A percentile compares a stretch with the other conserved stretches of the same genome.
phyloP scores from a whole-genome alignment of 2,329 filamentous ascomycete genomes.

The Grosmannia serpens region DNA sequence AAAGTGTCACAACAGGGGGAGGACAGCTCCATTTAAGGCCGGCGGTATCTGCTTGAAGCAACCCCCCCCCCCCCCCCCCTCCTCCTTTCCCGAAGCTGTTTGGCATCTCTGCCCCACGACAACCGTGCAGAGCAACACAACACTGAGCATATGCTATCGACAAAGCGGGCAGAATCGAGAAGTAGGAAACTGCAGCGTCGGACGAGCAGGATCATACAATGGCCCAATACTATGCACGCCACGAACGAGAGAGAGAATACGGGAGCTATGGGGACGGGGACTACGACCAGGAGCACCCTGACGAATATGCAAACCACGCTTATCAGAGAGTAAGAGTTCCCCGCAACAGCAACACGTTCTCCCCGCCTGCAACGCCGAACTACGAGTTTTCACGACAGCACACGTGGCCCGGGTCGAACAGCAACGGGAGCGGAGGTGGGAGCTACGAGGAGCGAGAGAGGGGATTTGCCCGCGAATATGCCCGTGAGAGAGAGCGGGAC shows the following conservation, averaged over 20 bases:
- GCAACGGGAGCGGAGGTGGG: conserved; percentile 2
- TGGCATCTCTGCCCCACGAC: too few species aligned
- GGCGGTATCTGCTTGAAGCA: not conserved
- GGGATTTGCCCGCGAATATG: not conserved
- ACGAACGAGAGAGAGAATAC: not conserved
- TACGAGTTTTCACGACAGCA: conserved; percentile 9
- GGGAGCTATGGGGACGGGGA: not conserved
- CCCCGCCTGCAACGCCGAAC: conserved; percentile 6
- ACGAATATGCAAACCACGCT: conserved; percentile 4
- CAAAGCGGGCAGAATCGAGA: too few species aligned
- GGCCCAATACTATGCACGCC: not conserved
- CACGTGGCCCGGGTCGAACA: conserved; percentile 1
- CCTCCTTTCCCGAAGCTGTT: too few species aligned
- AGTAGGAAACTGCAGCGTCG: too few species aligned
- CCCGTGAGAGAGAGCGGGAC: not conserved
- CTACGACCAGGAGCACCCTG: not conserved
- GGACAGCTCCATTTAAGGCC: not conserved
- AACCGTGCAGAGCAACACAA: not conserved
- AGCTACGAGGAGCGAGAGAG: conserved; percentile 9
- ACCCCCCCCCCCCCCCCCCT: not conserved
- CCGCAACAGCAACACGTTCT: conserved; percentile 5
- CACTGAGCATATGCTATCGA: not conserved
- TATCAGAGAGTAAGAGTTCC: conserved; percentile 8
- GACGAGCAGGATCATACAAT: not conserved
- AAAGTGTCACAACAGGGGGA: not conserved